Conservation (phyloP, 768 basidiomycete genomes). For the Boletus sp. region DNA sequence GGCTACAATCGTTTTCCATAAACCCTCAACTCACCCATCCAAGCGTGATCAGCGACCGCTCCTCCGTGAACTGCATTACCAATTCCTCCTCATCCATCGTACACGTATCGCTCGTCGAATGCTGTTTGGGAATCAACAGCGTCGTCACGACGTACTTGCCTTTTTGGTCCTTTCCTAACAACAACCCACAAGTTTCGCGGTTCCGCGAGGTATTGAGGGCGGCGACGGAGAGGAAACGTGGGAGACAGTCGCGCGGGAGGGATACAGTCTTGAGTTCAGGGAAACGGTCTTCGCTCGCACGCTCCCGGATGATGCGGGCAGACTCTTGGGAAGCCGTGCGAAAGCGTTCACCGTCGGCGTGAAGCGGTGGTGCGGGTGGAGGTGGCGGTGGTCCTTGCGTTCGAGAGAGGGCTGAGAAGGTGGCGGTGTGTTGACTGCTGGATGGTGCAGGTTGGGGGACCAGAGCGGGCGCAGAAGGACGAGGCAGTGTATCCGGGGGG, state of each 20-base stretch:
- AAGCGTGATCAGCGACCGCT: constrained; percentile 75
- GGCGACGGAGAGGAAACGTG: constrained; percentile 74
- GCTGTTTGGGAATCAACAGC: constrained; percentile 84
- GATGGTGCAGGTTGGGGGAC: constrained; percentile 6
- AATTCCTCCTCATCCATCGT: constrained; percentile 89
- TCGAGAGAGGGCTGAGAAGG: constrained; percentile 28
- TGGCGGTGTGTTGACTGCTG: constrained; percentile 15
- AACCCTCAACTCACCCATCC: constrained; percentile 71
- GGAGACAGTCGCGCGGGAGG: constrained; percentile 71
- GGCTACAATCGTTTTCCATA: not conserved
- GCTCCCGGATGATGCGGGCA: constrained; percentile 33
- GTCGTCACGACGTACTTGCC: constrained; percentile 72
- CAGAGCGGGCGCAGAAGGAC: constrained; percentile 29
- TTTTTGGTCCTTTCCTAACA: constrained; percentile 66
- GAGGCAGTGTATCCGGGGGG: constrained; percentile 34
- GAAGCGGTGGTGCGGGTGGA: constrained; percentile 21
- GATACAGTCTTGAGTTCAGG: constrained; percentile 58
- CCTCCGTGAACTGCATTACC: constrained; percentile 81
- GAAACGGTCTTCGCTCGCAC: constrained; percentile 28
- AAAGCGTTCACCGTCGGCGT: constrained; percentile 26
- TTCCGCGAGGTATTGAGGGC: constrained; percentile 73
- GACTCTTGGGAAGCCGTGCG: constrained; percentile 35
- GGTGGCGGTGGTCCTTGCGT: constrained; percentile 23
- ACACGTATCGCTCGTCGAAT: constrained; percentile 87
- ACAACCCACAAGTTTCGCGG: constrained; percentile 81